Base-by-base conservation (phyloP, 345 rosid species). In the Aquilaria malaccensis region DNA sequence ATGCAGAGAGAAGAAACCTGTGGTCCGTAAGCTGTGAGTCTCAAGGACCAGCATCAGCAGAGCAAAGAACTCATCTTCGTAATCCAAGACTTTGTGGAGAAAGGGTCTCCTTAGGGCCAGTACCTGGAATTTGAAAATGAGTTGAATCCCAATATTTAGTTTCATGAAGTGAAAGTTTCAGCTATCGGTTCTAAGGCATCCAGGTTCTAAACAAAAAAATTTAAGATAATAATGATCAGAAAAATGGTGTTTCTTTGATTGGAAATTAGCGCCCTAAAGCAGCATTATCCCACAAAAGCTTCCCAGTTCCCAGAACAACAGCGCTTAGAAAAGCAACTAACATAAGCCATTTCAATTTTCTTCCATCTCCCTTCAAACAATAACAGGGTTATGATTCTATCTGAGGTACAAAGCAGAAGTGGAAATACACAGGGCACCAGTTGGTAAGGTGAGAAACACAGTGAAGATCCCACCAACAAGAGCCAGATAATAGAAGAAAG, bases 61-160 rank as follows among this genome's bases (percentile, higher is more conserved):
- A 63, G 93, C 87, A 71, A 81, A 94, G 83, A 88, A 94, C 61
- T 94, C 99, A 71, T 94, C 99, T 60, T 94, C 99, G 46, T 80
- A 86, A 74, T 94, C 99, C 65, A 94, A 79, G 46, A 94, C 77
- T 62, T 80, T 94, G 59, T 94, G 99, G 12, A 94, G 85, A 60
- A 94, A 72, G 0, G 99, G 95, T 69, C 96, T 81, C 72, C 99
- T 83, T 67, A 94, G 71, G 29, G 99, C 97, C 84, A 94, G 69
- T 53, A 91, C 99, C 97, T 95, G 76, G 33, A 67, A 69, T 7
- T 72, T 52, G 58, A 69, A 55, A 65, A 37, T 37, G 43, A 37
- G 55, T 72, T 31, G 33, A 71, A 2, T 53, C 62, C 3, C 3
- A 68, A 55, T 2, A 52, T 11, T 31, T 57, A 30, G 73, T 49